Conservation (phyloP, 1,284 basidiomycete species). For the Malassezia pachydermatis region DNA sequence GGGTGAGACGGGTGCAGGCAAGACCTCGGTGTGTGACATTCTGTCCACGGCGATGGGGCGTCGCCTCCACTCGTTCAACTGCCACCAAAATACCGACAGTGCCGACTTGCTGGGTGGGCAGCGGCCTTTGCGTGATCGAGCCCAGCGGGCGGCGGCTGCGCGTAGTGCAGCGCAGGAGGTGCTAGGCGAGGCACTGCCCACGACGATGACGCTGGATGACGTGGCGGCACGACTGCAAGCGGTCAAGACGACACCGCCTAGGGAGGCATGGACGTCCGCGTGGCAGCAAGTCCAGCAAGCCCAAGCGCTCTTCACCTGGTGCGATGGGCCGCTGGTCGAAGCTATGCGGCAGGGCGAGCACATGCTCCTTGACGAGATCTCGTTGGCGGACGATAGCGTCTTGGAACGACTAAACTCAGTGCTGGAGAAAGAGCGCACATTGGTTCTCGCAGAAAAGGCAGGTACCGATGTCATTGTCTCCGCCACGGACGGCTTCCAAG, state of each 20-base stretch:
- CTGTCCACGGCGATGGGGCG: slow-evolving; percentile 63
- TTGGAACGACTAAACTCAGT: slow-evolving; percentile 95
- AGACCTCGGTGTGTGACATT: slow-evolving; percentile 91
- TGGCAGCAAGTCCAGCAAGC: slow-evolving; percentile 51
- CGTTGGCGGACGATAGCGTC: slow-evolving; percentile 94
- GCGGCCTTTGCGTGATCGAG: slow-evolving; percentile 77
- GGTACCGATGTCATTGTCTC: slow-evolving; percentile 24
- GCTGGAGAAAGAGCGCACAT: slow-evolving; percentile 74
- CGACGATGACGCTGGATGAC: slow-evolving; percentile 20
- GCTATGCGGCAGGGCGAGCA: slow-evolving; percentile 80
- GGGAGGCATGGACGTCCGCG: not conserved
- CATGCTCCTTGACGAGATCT: slow-evolving; percentile 91
- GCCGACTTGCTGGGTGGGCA: slow-evolving; percentile 91
- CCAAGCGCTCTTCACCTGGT: slow-evolving; percentile 86
- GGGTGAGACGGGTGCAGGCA: slow-evolving; percentile 93
- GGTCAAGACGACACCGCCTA: not conserved
- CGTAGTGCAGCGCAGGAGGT: slow-evolving; percentile 1
- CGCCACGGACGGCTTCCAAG: slow-evolving; percentile 58
- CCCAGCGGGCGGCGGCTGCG: slow-evolving; percentile 20
- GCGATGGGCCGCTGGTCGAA: slow-evolving; percentile 83
- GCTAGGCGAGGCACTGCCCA: slow-evolving; percentile 5
- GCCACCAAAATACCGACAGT: slow-evolving; percentile 99
- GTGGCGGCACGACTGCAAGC: slow-evolving; percentile 19
- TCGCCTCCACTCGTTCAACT: slow-evolving; percentile 69
- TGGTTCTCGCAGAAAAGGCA: slow-evolving; percentile 71